Evolutionary conservation across 2,329 filamentous ascomycete genomes (phyloP).

Genomic region (Graphium sp.): DNA sequence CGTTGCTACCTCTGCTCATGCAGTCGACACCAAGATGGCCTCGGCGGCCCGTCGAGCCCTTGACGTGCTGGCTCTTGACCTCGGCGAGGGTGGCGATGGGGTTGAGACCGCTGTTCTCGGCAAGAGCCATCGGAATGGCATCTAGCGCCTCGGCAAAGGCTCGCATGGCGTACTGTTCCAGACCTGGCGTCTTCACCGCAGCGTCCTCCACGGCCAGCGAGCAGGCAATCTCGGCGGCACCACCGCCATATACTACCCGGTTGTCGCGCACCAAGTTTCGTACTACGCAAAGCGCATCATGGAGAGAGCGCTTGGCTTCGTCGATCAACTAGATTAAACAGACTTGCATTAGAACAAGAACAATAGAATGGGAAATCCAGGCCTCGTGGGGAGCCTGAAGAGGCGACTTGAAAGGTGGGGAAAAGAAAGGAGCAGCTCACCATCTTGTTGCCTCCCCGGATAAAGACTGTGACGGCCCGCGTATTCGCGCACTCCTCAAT

Average conservation of each 20-base stretch:
- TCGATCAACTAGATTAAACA: constrained; percentile 66
- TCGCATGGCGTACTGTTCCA: constrained; percentile 98
- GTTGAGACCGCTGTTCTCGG: constrained; percentile 92
- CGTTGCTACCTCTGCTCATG: constrained; percentile 87
- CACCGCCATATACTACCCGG: constrained; percentile 92
- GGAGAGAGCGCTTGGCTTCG: constrained; percentile 91
- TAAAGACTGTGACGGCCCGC: constrained; percentile 87
- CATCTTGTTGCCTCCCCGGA: constrained; percentile 99
- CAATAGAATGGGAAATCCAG: neutral
- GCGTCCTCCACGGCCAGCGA: constrained; percentile 91
- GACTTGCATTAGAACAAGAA: neutral
- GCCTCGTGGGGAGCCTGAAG: neutral
- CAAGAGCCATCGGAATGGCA: constrained; percentile 82
- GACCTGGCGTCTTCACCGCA: constrained; percentile 83
- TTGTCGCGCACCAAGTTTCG: constrained; percentile 93
- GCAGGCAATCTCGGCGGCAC: constrained; percentile 93
- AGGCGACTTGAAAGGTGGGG: neutral
- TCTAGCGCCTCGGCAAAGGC: constrained; percentile 94
- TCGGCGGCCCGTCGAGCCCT: constrained; percentile 33
- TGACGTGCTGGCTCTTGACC: constrained; percentile 93
- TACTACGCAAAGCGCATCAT: constrained; percentile 94
- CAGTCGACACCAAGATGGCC: constrained; percentile 84
- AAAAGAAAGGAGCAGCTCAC: constrained; percentile 28
- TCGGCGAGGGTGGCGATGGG: constrained; percentile 89
- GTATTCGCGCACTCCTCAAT: constrained; percentile 99